Evolutionary conservation across 495 filamentous ascomycete species (phyloP), one percentile per base, ranked within the genome.

Genomic region (Hyphodiscus hymeniophilus): DNA sequence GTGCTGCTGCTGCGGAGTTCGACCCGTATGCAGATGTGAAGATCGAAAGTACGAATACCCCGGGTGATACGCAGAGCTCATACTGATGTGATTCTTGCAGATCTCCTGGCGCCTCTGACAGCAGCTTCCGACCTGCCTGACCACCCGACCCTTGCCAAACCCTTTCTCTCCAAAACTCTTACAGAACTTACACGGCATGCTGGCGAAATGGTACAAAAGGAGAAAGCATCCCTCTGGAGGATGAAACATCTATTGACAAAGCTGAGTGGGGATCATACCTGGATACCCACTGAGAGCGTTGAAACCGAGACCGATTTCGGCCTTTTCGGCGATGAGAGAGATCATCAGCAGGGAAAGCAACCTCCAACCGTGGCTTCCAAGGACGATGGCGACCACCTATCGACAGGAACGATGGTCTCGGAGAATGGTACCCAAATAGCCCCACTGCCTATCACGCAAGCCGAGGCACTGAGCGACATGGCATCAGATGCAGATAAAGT

Each of bases 91-190:
- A 22, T 12, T 33, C 23, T 17, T 42, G 2, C 59, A 95, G 91
- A 86, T 43, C 75, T 96, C 33, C 77, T 99, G 11, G 85, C 85
- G 33, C 92, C 92, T 20, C 67, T 97, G 42, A 94, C 88, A 45
- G 75, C 88, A 45, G 84, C 89, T 18, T 85, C 89, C 42, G 87
- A 94, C 62, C 74, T 99, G 26, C 80, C 87, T 3, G 73, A 66
- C 31, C 92, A 99, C 59, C 89, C 89, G 51, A 84, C 86, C 2
- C 63, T 95, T 42, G 89, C 89, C 26, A 74, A 81, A 56, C 77
- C 90, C 0, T 97, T 94, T 65, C 83, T 70, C 2, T 89, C 87
- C 8, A 81, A 79, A 49, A 84, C 85, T 3, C 74, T 99, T n/a
- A 80, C 79, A 34, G 76, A 91, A 44, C 80, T 99, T 64, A 80